Percentiles rank a stretch among this genome's conserved stretches.
Conservation (phyloP, 495 filamentous ascomycete species). For the Trichoderma asperelloides region DNA sequence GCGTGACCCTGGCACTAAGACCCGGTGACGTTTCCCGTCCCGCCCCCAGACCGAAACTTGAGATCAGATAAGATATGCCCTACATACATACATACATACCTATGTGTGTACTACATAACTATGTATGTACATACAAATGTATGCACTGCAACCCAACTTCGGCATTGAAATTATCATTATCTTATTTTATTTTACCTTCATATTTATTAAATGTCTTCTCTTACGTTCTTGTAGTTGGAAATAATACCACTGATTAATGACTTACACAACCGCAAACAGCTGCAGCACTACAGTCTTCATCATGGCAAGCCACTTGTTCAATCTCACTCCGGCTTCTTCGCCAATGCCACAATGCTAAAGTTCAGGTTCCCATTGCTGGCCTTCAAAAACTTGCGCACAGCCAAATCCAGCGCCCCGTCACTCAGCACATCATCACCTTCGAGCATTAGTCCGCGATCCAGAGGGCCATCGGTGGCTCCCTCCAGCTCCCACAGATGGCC, state of each 20-base stretch:
- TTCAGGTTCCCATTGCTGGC: conserved; percentile 37
- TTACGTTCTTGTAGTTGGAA: no score
- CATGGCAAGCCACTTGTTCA: neutral
- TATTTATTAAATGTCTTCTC: no score
- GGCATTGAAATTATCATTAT: no score
- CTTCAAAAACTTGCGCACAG: conserved; percentile 47
- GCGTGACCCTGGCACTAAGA: conserved; percentile 1
- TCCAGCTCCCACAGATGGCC: conserved; percentile 77
- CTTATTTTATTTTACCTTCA: no score
- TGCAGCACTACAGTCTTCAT: neutral
- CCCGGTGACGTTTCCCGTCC: neutral
- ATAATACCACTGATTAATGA: no score
- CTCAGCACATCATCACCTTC: conserved; percentile 63
- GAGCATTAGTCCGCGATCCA: conserved; percentile 55
- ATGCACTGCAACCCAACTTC: no score
- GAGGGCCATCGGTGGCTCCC: conserved; percentile 59
- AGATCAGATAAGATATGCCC: neutral
- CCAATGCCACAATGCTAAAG: conserved; percentile 41
- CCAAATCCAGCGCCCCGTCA: conserved; percentile 52
- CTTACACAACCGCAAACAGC: neutral
- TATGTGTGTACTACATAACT: no score
- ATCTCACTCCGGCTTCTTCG: conserved; percentile 9
- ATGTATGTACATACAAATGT: no score
- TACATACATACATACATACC: neutral
- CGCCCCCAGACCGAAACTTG: neutral